Conservation (phyloP, 1,139 yeast species). For the Protomyces lactucae-debilis region DNA sequence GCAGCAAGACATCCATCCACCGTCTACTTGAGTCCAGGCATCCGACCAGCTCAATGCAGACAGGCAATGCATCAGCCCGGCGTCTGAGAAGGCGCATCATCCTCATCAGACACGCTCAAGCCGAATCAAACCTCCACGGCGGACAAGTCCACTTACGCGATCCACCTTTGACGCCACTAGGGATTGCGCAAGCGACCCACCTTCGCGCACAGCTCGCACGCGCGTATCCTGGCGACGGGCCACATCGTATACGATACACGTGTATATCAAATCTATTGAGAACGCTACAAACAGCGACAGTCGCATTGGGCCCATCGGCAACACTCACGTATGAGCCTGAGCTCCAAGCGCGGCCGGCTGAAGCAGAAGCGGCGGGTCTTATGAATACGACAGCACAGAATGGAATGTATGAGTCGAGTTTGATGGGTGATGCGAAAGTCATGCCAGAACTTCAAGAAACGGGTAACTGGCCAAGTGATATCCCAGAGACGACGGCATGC, state of each 20-base stretch:
- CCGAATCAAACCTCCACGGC: conserved; percentile 4
- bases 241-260: neutral
- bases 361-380: neutral
- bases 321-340: neutral
- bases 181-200: neutral
- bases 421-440: neutral
- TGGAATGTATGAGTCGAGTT: neutral
- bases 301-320: neutral
- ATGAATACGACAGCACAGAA: neutral
- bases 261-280: conserved; percentile 1
- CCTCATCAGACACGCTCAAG: conserved; percentile 4
- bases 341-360: neutral
- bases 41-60: too few relatives aligned
- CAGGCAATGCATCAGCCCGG: neutral
- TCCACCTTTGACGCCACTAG: neutral
- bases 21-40: too few relatives aligned
- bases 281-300: conserved; percentile 1
- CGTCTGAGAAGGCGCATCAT: neutral
- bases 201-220: neutral
- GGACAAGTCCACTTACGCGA: conserved; percentile 1
- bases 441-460: conserved; percentile 7
- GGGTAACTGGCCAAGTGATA: conserved; percentile 3
- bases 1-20: too few relatives aligned
- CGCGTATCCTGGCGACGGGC: neutral
- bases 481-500: neutral